Conservation (phyloP, 371 early-diverging fungal species). For the Circinella minor region DNA sequence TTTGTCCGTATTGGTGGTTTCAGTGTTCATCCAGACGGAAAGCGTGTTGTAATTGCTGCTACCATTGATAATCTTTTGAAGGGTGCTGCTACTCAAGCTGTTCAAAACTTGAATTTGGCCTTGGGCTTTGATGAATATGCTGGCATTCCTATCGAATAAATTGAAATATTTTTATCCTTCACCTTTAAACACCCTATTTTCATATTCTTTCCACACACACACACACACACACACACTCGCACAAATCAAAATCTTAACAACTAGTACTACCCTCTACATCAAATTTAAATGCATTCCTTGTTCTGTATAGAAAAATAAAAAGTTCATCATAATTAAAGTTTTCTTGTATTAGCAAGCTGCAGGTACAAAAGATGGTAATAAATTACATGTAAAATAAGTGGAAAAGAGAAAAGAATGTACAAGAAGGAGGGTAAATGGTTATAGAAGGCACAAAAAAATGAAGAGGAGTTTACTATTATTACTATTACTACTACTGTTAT, state of each 20-base stretch:
- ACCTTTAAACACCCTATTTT: too few species aligned
- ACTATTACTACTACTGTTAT: background rate
- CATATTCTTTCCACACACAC: background rate
- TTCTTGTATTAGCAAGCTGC: background rate
- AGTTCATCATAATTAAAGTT: background rate
- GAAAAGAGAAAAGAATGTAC: background rate
- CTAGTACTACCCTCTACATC: too few species aligned
- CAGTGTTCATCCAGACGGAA: constrained; percentile 77
- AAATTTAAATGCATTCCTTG: background rate
- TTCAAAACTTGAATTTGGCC: constrained; percentile 87
- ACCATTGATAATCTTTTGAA: constrained; percentile 96
- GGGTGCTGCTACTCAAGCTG: constrained; percentile 96
- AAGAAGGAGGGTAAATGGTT: background rate
- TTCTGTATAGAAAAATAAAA: constrained; percentile 1
- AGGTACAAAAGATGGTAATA: background rate
- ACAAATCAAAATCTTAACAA: too few species aligned
- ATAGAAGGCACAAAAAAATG: background rate
- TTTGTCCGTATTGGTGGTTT: constrained; percentile 92
- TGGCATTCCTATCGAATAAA: constrained; percentile 72
- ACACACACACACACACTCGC: background rate
- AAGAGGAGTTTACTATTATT: background rate
- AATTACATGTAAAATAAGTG: background rate
- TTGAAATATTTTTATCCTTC: background rate
- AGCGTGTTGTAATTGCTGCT: constrained; percentile 86
- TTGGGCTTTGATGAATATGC: constrained; percentile 82